Base-by-base conservation (phyloP, 148 eudicot species). In the Fallopia convolvulus region DNA sequence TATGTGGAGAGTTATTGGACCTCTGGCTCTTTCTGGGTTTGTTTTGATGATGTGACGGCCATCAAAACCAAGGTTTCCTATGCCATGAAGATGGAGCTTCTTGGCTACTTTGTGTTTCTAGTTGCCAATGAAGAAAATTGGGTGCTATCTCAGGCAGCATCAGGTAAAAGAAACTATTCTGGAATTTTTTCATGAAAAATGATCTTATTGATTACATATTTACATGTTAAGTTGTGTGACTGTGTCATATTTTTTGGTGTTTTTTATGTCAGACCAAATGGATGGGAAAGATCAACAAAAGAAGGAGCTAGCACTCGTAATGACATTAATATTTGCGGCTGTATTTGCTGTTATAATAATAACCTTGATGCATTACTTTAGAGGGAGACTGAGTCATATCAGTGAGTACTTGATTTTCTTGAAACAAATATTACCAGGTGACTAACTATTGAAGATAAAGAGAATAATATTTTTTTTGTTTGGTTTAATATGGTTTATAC, bases 11-110 rank as follows among this genome's bases (percentile, higher is more conserved):
- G 79, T 33, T 82, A 78, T 53, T 77, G 82, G 58, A 61, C 76
- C 0, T 72, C 74, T 76, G 81, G 76, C n/a, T 78, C 85, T 0
- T 73, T 75, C 36, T 88, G 91, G 89, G 81, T 88, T 8, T 85
- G 83, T 18, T 88, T 77, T 79, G 87, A 88, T 47, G 91, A 83
- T 53, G 86, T 86, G 4, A 86, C 84, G 74, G 86, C 89, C 13
- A 80, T 88, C 8, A 79, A 41, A 75, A 76, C 76, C 52, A 88
- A 88, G 83, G 86, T 84, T 80, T 71, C 86, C 2, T 88, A 86
- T 53, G 89, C 85, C 7, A 78, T 50, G 78, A 79, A 81, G 12
- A 84, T 81, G 49, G 87, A 87, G 47, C 86, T 88, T 44, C 76
- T 79, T 26, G 91, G 89, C 20, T 84, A 82, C 70, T 74, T 5